phyloP scores from a whole-genome alignment of 2,329 filamentous ascomycete genomes.

The Scedosporium apiospermum region DNA sequence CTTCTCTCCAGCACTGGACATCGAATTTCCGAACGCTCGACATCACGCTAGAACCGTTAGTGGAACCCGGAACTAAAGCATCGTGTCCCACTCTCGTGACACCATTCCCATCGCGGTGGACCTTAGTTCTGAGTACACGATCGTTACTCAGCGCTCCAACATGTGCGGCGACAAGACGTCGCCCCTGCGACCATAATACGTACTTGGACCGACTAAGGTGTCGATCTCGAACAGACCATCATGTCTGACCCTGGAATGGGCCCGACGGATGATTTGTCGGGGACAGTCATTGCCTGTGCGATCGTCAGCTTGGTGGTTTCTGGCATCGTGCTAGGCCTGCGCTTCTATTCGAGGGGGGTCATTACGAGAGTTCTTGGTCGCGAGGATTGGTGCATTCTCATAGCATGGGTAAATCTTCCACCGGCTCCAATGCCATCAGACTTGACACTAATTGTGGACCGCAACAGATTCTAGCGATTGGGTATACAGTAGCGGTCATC shows the following conservation, averaged over 20 bases:
- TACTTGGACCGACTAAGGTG: neutral
- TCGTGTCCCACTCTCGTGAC: too few relatives aligned
- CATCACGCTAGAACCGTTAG: too few relatives aligned
- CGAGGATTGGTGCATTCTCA: conserved; percentile 8
- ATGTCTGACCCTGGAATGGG: neutral
- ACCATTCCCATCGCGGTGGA: too few relatives aligned
- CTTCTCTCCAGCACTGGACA: too few relatives aligned
- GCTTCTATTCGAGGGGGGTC: conserved; percentile 7
- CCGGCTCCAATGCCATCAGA: neutral
- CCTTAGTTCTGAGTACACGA: too few relatives aligned
- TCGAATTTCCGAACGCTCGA: too few relatives aligned
- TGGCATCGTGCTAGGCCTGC: conserved; percentile 6
- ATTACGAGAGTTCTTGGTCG: conserved; percentile 5
- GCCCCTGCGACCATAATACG: too few relatives aligned
- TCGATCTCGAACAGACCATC: neutral
- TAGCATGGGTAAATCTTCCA: conserved; percentile 5
- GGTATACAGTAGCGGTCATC: neutral
- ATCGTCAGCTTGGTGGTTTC: neutral
- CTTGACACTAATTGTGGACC: neutral
- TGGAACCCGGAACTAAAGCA: too few relatives aligned
- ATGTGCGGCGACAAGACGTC: too few relatives aligned
- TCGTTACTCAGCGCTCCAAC: too few relatives aligned
- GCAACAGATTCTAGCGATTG: neutral
- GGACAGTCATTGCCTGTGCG: conserved; percentile 6
- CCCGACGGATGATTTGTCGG: neutral